phyloP scores from a whole-genome alignment of 169 alveolate genomes.

The Babesia bovis region DNA sequence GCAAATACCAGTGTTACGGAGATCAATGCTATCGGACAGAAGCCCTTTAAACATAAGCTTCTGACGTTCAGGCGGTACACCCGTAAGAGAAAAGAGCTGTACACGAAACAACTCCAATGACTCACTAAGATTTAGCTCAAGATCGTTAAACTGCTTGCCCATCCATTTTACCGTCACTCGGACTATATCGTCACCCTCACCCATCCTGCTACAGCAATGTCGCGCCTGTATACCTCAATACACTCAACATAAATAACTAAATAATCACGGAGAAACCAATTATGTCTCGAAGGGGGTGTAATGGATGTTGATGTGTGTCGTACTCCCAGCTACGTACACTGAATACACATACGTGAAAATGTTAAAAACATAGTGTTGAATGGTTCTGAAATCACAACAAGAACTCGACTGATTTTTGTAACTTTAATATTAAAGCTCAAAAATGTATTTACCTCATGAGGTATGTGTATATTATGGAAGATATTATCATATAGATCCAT shows the following conservation, averaged over 20 bases:
- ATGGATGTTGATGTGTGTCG: no score
- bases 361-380: no score
- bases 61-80: conserved; percentile 90
- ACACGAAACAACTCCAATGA: conserved; percentile 61
- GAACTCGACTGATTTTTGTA: no score
- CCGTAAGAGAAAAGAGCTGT: conserved; percentile 80
- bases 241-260: no score
- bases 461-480: no score
- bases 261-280: no score
- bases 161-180: conserved; percentile 77
- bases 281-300: no score
- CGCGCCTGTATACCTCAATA: no score
- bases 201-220: conserved; percentile 43
- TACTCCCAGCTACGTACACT: no score
- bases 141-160: conserved; percentile 65
- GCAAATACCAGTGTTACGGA: conserved; percentile 72
- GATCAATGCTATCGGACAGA: conserved; percentile 80
- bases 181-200: conserved; percentile 38
- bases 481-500: conserved; percentile 18
- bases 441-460: conserved; percentile 39
- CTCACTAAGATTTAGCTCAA: conserved; percentile 60
- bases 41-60: conserved; percentile 88
- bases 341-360: no score
- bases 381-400: no score
- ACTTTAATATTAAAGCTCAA: background rate